phyloP scores from a whole-genome alignment of 2,329 filamentous ascomycete species.

The Talaromyces sp. region DNA sequence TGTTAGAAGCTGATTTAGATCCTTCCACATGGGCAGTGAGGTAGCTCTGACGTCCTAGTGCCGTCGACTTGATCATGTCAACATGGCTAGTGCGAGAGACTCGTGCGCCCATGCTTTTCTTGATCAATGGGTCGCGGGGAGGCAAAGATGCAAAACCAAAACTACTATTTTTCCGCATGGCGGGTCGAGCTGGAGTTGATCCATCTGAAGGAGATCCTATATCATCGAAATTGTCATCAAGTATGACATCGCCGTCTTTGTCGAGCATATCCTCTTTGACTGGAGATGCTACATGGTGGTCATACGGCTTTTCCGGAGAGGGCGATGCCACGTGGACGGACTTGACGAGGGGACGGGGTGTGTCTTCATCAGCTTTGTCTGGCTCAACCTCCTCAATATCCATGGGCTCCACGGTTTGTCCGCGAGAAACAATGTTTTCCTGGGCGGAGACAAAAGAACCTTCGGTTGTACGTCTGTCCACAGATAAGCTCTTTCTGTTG shows the following conservation, averaged over 20 bases:
- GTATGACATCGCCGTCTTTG: slow-evolving; percentile 28
- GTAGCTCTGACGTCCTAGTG: slow-evolving; percentile 62
- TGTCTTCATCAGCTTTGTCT: slow-evolving; percentile 21
- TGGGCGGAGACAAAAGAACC: slow-evolving; percentile 48
- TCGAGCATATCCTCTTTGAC: slow-evolving; percentile 22
- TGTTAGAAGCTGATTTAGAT: slow-evolving; percentile 33
- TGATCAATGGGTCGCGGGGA: slow-evolving; percentile 80
- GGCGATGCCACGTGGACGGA: slow-evolving; percentile 17
- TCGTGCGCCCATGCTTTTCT: slow-evolving; percentile 74
- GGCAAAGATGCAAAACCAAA: slow-evolving; percentile 91
- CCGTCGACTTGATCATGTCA: slow-evolving; percentile 53
- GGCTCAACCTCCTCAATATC: slow-evolving; percentile 29
- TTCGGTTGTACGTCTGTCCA: slow-evolving; percentile 40
- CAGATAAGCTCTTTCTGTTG: slow-evolving; percentile 25
- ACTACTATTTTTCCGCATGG: slow-evolving; percentile 80
- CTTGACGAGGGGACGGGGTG: slow-evolving; percentile 18
- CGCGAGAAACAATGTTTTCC: slow-evolving; percentile 35
- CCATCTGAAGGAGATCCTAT: slow-evolving; percentile 48
- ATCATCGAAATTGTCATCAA: slow-evolving; percentile 41
- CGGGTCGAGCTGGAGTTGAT: slow-evolving; percentile 54
- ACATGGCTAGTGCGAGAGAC: slow-evolving; percentile 74
- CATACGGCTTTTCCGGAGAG: slow-evolving; percentile 21
- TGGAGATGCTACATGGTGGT: slow-evolving; percentile 12
- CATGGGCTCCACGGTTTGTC: slow-evolving; percentile 37
- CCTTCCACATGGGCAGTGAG: slow-evolving; percentile 70